phyloP scores from a whole-genome alignment of 2,329 filamentous ascomycete species.

The Exophiala sp. region DNA sequence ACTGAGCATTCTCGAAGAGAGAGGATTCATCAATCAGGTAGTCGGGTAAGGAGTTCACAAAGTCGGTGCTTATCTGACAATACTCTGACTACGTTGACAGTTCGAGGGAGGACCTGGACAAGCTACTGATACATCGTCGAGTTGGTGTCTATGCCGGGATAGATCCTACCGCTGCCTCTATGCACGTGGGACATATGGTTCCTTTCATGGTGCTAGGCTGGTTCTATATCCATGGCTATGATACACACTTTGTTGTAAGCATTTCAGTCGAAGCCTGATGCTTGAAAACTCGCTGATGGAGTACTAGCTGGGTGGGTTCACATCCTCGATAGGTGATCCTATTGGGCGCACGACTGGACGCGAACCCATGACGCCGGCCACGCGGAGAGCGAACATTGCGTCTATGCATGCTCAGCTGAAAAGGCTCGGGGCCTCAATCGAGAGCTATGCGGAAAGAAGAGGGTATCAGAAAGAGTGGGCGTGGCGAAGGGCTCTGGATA shows the following conservation, averaged over 20 bases:
- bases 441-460: conserved; percentile 61
- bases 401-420: conserved; percentile 50
- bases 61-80: neutral
- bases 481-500: conserved; percentile 65
- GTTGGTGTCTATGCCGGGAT: conserved; percentile 48
- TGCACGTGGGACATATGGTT: conserved; percentile 51
- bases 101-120: conserved; percentile 42
- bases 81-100: conserved; percentile 26
- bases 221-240: conserved; percentile 48
- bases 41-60: conserved; percentile 38
- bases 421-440: conserved; percentile 71
- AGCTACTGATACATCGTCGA: conserved; percentile 44
- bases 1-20: conserved; percentile 43
- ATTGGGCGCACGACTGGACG: conserved; percentile 43
- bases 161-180: conserved; percentile 48
- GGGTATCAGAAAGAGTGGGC: conserved; percentile 62
- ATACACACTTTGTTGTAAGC: conserved; percentile 44
- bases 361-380: conserved; percentile 34
- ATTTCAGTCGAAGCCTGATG: neutral
- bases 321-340: conserved; percentile 46
- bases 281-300: conserved; percentile 21
- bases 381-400: conserved; percentile 46
- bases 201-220: conserved; percentile 51
- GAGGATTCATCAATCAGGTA: conserved; percentile 45
- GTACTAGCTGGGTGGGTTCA: conserved; percentile 45